Evolutionary conservation across 345 rosid genomes (phyloP), one percentile per base, ranked within the genome.

Genomic region (Hibiscus syriacus): DNA sequence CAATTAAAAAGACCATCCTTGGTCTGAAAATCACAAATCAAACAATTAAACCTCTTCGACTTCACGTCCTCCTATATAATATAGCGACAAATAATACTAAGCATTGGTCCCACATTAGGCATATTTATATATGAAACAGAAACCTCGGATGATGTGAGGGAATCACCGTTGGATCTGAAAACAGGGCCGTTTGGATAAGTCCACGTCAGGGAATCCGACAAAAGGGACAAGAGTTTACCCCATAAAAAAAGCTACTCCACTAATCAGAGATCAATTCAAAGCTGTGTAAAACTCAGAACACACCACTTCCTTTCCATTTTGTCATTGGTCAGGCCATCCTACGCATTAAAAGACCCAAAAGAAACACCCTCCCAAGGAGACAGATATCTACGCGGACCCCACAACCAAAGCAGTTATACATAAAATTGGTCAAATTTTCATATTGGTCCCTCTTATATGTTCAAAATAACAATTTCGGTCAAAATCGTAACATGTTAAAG

Each of bases 281-380:
- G 41, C 41, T 38, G 11, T n/a, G n/a, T n/a, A n/a, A 36, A 36
- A 36, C 2, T 36, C 39, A 36, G 9, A 36, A 36, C 2, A 36
- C 39, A 36, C 7, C 39, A 36, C 39, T 36, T 36, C 11, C 1
- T 34, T 58, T 34, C 14, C 43, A n/a, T 9, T 55, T 14, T 55
- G 36, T 55, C 36, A 49, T 49, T 49, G 54, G 54, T 49, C 54
- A 49, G 54, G 19, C 54, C 23, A 5, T 53, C 45, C 55, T 23
- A 59, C 52, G 56, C 70, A 73, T 74, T 20, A 73, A 77, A 81
- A 76, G 83, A 66, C 68, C 71, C 57, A 64, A 75, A 71, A 72
- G 60, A 17, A 38, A 52, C 14, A 20, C 55, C 45, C 14, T 58
- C 5, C 25, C 14, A 39, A 61, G 67, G 54, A 45, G 55, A 45